These are phyloP conservation scores for Penicillium sp. DNA, from an alignment of 2,329 filamentous ascomycete genomes.

Conservation along the genomic window DNA sequence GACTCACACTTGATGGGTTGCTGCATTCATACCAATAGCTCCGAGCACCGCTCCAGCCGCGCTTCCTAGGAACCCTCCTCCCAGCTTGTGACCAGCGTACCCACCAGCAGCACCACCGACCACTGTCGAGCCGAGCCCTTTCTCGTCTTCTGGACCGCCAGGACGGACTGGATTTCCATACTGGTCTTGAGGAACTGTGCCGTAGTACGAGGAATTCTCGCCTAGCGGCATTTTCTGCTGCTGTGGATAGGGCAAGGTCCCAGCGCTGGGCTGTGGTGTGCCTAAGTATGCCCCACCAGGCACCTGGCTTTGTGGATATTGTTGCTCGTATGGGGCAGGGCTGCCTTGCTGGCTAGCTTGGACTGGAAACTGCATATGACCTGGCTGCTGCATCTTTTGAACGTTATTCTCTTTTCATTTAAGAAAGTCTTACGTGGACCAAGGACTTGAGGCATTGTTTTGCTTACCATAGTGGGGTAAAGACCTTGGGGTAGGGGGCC, in stretches of 20 bases:
- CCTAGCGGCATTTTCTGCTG: background rate
- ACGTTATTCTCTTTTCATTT: background rate
- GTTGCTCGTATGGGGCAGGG: background rate
- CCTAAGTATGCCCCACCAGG: background rate
- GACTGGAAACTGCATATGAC: background rate
- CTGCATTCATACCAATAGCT: constrained; percentile 33
- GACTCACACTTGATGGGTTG: constrained; percentile 30
- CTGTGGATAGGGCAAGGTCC: background rate
- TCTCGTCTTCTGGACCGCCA: constrained; percentile 32
- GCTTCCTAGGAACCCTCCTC: constrained; percentile 34
- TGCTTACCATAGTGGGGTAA: background rate
- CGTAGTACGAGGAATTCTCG: background rate
- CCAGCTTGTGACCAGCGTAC: constrained; percentile 37
- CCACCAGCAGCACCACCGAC: constrained; percentile 42
- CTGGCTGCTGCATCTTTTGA: background rate
- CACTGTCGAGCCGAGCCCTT: constrained; percentile 38
- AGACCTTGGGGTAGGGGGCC: background rate
- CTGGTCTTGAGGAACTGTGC: background rate
- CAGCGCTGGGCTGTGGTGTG: background rate
- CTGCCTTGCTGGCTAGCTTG: background rate
- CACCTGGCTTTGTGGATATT: background rate
- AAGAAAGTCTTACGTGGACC: background rate
- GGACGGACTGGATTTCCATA: constrained; percentile 1
- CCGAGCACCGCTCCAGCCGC: constrained; percentile 37
- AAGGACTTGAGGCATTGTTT: background rate